Base-by-base conservation (phyloP, 441 rosid species). In the Populus hybrid region DNA sequence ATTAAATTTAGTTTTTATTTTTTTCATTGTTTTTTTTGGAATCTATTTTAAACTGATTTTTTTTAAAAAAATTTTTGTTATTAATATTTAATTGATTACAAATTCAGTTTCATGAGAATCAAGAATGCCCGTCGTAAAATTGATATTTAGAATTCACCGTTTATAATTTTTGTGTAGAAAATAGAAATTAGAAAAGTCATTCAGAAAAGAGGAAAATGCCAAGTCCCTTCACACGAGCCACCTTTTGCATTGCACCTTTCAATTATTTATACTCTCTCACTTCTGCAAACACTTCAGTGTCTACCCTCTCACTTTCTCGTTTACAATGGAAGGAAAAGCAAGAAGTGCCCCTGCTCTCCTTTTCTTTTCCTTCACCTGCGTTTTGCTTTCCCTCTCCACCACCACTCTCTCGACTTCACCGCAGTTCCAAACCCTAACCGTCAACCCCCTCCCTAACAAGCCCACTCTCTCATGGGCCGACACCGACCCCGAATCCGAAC, bases 371-470 rank as follows among this genome's bases (percentile, higher is more conserved):
- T 67, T 81, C 73, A 10, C 70, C 75, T 53, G 9, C 2, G 2
- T 81, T 73, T 50, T 85, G 53, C 53, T 81, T 64, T 73, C 76
- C 34, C 57, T 79, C 78, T 81, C 86, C 70, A 50, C 82, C 34
- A 50, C 80, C 24, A 6, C 75, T 0, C 10, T 76, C 70, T 74
- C 86, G 4, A 18, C 78, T 26, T 12, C n/a, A 6, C 73, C 69
- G 28, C 80, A 81, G n/a, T 81, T 80, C 85, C 92, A 92, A 73
- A 84, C 90, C 34, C 83, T 92, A n/a, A 18, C 73, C 24, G 81
- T 81, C 78, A 84, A 76, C 77, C 84, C 90, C 28, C 93, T 93
- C 20, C 92, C 95, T 14, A 70, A 84, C 3, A 73, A 85, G 0
- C 77, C 87, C 36, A 40, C 83, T 24, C 84, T 86, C 70, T 85